A percentile compares a stretch with the other conserved stretches of the same genome.
Conservation (phyloP, 306 rosid genomes). For the Vicia faba region DNA sequence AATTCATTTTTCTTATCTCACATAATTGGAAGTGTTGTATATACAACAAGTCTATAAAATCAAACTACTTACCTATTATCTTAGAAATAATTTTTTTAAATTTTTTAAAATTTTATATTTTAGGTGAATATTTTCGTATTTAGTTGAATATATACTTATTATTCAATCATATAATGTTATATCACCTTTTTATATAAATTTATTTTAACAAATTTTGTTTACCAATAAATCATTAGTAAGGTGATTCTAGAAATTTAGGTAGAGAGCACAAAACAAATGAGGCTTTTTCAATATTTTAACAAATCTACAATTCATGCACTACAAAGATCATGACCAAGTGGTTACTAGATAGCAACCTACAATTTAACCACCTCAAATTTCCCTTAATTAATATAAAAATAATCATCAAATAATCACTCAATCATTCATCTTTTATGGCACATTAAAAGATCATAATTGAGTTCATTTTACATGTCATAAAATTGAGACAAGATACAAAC, state of each 20-base stretch:
- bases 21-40: too few relatives aligned
- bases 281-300: conserved; percentile 9
- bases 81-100: too few relatives aligned
- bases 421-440: conserved; percentile 33
- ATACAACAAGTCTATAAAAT: too few relatives aligned
- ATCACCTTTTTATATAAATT: too few relatives aligned
- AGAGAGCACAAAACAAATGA: conserved; percentile 44
- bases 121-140: too few relatives aligned
- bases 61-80: too few relatives aligned
- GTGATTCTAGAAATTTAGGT: conserved; percentile 37
- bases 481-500: conserved; percentile 39
- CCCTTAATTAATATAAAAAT: conserved; percentile 38
- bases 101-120: too few relatives aligned
- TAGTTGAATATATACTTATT: too few relatives aligned
- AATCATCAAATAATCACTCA: conserved; percentile 32
- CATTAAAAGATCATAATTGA: background rate
- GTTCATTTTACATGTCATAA: conserved; percentile 19
- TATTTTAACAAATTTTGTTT: too few relatives aligned
- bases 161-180: too few relatives aligned
- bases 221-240: background rate
- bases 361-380: conserved; percentile 34
- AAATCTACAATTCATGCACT: conserved; percentile 9
- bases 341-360: conserved; percentile 31
- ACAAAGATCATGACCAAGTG: conserved; percentile 46
- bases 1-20: too few relatives aligned